Base-by-base conservation (phyloP, 257 asterid genomes). In the Henckelia pumila region DNA sequence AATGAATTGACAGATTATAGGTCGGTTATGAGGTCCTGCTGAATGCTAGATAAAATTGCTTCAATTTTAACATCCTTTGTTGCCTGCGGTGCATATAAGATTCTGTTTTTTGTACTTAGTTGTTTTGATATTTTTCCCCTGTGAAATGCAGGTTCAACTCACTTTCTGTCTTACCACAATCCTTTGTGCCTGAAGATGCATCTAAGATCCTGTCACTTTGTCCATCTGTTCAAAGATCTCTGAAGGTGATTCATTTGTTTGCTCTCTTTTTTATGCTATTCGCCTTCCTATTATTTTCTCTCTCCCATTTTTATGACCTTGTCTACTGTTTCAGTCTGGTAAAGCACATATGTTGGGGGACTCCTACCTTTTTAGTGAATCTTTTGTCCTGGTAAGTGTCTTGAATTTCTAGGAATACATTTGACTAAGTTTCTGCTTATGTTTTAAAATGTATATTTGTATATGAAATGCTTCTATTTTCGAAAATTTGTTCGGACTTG, bases 131-230 rank as follows among this genome's bases (percentile, higher is more conserved):
- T n/a, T 23, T 49, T 55, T 49, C 65, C 44, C 57, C 16, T 11
- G 30, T 23, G 17, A 21, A 75, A 65, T 80, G 76, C 92, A 93
- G 99, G 99, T 74, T 94, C 75, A 91, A 87, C 81, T 82, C 96
- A 19, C 95, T 94, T 64, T 85, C 95, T 29, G 89, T 88, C 59
- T 82, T 94, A 68, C 97, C 99, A 37, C 26, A 89, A 70, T 85
- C 97, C 64, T 88, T 94, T 84, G 79, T 81, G 68, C 78, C 86
- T 59, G 91, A 83, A 79, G 99, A 94, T 79, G 95, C 97, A 61
- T 83, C 85, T 19, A 91, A 82, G 83, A 79, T 94, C 73, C 88
- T 94, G 60, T 87, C 91, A 68, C 86, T 85, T 19, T 91, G 95
- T 68, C 91, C 93, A 21, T 85, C 95, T 67, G 91, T 88, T 76